phyloP scores from a whole-genome alignment of 2,329 filamentous ascomycete genomes.

The Verticillium klebahnii region DNA sequence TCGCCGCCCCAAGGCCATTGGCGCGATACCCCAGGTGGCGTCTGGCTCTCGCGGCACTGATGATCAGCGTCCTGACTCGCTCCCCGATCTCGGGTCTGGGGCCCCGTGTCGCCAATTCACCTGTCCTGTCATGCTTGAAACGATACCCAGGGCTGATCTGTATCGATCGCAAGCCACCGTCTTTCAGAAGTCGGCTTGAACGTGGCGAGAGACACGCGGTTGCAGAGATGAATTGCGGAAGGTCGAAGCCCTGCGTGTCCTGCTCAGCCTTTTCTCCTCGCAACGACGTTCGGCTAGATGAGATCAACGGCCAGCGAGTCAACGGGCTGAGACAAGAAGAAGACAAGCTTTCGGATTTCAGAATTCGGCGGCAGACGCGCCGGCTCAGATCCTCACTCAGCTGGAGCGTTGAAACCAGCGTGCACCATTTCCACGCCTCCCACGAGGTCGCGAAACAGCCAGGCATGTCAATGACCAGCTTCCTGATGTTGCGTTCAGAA shows the following conservation, averaged over 20 bases:
- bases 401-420: background rate
- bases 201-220: too few species aligned
- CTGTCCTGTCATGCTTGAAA: background rate
- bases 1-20: background rate
- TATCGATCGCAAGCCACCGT: too few species aligned
- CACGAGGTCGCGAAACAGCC: background rate
- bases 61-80: background rate
- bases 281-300: background rate
- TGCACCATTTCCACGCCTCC: background rate
- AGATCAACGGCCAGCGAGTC: background rate
- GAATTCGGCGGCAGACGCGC: background rate
- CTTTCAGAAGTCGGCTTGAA: too few species aligned
- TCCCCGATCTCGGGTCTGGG: background rate
- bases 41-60: background rate
- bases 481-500: background rate
- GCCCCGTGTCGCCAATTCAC: background rate
- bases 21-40: background rate
- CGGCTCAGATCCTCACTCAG: background rate
- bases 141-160: background rate
- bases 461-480: background rate
- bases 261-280: background rate
- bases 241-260: too few species aligned
- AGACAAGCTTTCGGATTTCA: background rate
- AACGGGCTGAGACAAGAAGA: background rate
- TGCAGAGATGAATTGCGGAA: background rate